phyloP scores from a whole-genome alignment of 2,329 filamentous ascomycete species.

The Fusarium guadeloupense region DNA sequence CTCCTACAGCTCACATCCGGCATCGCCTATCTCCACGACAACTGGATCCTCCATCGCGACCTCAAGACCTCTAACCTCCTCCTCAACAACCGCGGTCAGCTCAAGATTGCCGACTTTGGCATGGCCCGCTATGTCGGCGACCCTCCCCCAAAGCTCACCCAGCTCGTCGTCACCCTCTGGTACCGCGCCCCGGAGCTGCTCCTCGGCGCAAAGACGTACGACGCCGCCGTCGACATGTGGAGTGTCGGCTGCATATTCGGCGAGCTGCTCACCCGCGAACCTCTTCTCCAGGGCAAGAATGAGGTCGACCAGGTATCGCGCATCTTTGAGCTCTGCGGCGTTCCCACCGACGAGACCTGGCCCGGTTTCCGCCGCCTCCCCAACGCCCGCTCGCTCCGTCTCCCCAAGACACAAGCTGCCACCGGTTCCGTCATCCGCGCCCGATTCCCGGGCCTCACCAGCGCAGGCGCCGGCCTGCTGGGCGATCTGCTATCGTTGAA shows the following conservation, averaged over 20 bases:
- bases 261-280: slow-evolving; percentile 85
- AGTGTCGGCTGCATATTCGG: slow-evolving; percentile 95
- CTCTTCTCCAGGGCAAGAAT: slow-evolving; percentile 86
- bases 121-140: slow-evolving; percentile 92
- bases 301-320: slow-evolving; percentile 89
- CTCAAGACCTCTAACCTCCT: slow-evolving; percentile 94
- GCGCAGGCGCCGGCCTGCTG: slow-evolving; percentile 76
- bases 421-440: slow-evolving; percentile 70
- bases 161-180: slow-evolving; percentile 96
- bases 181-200: slow-evolving; percentile 93
- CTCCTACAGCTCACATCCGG: slow-evolving; percentile 84
- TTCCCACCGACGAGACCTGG: slow-evolving; percentile 85
- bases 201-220: slow-evolving; percentile 81
- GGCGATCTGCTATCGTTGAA: slow-evolving; percentile 77
- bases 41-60: slow-evolving; percentile 93
- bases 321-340: slow-evolving; percentile 89
- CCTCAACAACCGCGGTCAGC: slow-evolving; percentile 91
- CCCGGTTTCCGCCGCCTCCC: slow-evolving; percentile 87
- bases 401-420: slow-evolving; percentile 62
- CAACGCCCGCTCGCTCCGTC: slow-evolving; percentile 81
- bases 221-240: slow-evolving; percentile 88
- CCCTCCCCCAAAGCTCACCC: slow-evolving; percentile 81
- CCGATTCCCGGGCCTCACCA: slow-evolving; percentile 83
- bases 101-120: slow-evolving; percentile 97
- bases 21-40: slow-evolving; percentile 83